These are phyloP conservation scores for Fraxinus dipetala DNA, from an alignment of 305 asterid genomes.

Conservation along the genomic window DNA sequence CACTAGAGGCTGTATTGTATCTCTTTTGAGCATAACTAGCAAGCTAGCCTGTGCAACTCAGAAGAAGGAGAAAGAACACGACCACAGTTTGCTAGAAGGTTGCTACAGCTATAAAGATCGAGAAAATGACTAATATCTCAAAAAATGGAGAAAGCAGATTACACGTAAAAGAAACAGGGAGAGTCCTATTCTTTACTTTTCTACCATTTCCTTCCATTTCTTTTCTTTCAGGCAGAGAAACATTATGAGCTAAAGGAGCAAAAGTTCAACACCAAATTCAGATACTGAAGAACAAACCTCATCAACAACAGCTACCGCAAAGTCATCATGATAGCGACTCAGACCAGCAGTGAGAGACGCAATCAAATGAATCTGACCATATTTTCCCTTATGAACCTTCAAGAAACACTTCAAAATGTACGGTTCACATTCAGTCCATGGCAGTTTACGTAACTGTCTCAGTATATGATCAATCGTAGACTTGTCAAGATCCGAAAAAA, in stretches of 20 bases:
- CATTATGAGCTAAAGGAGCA: constrained; percentile 8
- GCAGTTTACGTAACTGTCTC: constrained; percentile 89
- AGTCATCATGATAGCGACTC: constrained; percentile 92
- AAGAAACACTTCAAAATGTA: constrained; percentile 90
- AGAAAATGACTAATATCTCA: background rate
- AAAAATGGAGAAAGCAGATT: background rate
- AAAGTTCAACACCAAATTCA: constrained; percentile 6
- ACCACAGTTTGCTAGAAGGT: constrained; percentile 5
- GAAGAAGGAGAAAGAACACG: background rate
- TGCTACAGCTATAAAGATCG: background rate
- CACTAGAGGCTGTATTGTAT: background rate
- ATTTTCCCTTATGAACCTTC: constrained; percentile 98
- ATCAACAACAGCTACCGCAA: constrained; percentile 88
- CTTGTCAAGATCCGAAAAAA: constrained; percentile 95
- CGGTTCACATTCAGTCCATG: constrained; percentile 87
- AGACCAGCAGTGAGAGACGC: constrained; percentile 95
- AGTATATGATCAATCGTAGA: constrained; percentile 83
- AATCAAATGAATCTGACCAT: constrained; percentile 95
- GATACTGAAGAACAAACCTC: constrained; percentile 60
- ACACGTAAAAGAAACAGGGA: background rate
- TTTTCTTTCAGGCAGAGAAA: background rate
- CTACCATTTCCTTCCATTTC: background rate
- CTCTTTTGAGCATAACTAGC: constrained; percentile 5
- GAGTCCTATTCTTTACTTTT: background rate
- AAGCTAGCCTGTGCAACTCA: constrained; percentile 6